Conservation (phyloP, 2,329 filamentous ascomycete species). For the Metarhizium rileyi region DNA sequence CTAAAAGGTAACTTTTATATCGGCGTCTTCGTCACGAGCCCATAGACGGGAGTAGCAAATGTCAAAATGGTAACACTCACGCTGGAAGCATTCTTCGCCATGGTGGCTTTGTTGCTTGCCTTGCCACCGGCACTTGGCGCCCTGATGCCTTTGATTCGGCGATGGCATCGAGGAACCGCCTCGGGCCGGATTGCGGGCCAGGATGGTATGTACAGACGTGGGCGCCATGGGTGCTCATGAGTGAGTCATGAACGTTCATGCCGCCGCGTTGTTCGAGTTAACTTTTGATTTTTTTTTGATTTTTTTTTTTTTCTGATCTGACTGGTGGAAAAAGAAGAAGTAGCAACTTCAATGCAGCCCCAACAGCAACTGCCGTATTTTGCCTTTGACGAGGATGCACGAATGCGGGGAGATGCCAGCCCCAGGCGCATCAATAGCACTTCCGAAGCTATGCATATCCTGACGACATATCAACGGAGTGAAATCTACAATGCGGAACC, state of each 20-base stretch:
- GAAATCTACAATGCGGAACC: too few relatives aligned
- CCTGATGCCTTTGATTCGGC: background rate
- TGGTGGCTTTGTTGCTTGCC: background rate
- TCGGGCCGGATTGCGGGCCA: background rate
- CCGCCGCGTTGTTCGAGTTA: background rate
- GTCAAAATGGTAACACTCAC: background rate
- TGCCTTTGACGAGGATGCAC: background rate
- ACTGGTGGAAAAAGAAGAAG: background rate
- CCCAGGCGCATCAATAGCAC: background rate
- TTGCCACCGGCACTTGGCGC: background rate
- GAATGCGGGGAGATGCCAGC: too few relatives aligned
- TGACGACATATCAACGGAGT: background rate
- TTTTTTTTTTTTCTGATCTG: too few relatives aligned
- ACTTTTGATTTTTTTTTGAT: too few relatives aligned
- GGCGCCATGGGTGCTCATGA: too few relatives aligned
- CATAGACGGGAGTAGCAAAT: background rate
- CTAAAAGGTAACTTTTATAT: background rate
- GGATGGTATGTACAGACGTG: background rate
- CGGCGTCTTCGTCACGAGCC: background rate
- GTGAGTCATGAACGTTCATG: too few relatives aligned
- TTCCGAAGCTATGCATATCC: background rate
- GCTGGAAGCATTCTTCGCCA: background rate
- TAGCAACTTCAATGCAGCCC: background rate
- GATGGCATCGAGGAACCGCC: background rate
- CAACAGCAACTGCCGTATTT: background rate